Percentiles rank a stretch among this genome's conserved stretches.
Evolutionary conservation across 345 rosid genomes (phyloP).

Genomic region (Mercurialis annua): DNA sequence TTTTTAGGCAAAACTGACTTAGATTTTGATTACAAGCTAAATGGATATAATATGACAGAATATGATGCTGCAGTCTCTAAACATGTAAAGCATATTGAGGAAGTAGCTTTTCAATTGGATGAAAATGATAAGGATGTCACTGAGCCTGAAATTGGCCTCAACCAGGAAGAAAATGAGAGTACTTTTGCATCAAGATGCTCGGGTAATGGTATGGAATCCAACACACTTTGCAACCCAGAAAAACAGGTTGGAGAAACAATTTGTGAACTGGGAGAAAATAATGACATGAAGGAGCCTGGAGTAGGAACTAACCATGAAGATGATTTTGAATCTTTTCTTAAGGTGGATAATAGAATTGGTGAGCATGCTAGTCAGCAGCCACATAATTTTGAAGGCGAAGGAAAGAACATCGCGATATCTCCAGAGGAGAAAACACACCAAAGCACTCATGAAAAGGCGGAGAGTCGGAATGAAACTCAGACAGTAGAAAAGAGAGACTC

Average conservation of each 20-base stretch:
- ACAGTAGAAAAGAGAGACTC: conserved; percentile 41
- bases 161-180: conserved; percentile 14
- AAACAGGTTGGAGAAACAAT: conserved; percentile 2
- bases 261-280: conserved; percentile 37
- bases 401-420: conserved; percentile 21
- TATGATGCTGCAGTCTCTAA: conserved; percentile 24
- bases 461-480: conserved; percentile 32
- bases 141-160: conserved; percentile 18
- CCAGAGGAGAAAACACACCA: conserved; percentile 28
- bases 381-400: conserved; percentile 33
- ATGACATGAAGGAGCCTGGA: conserved; percentile 33
- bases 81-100: conserved; percentile 39
- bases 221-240: not conserved
- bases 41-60: conserved; percentile 31
- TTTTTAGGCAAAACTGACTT: conserved; percentile 30
- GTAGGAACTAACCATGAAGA: conserved; percentile 19
- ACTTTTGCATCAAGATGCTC: conserved; percentile 4
- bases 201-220: conserved; percentile 8
- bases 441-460: conserved; percentile 34
- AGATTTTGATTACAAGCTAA: conserved; percentile 33
- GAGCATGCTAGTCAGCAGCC: conserved; percentile 32
- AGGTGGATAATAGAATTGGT: conserved; percentile 21
- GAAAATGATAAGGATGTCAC: conserved; percentile 11
- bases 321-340: conserved; percentile 25
- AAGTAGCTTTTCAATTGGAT: conserved; percentile 20